Evolutionary conservation across 2,329 filamentous ascomycete genomes (phyloP).

Genomic region (Rutstroemia sydowiana): DNA sequence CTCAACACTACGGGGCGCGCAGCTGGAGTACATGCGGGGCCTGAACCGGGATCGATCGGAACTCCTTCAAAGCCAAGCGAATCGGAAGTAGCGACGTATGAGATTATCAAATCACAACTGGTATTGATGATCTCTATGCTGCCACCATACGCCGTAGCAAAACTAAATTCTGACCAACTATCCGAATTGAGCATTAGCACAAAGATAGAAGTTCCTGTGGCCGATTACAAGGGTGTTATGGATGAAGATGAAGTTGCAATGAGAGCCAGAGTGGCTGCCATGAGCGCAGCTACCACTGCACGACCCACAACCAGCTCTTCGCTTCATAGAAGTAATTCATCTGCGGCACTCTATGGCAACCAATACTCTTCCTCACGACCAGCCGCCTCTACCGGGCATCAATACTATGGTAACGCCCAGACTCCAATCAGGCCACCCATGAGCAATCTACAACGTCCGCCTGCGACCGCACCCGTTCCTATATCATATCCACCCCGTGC

Average conservation of each 20-base stretch:
- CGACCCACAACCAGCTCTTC: constrained; percentile 18
- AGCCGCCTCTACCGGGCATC: constrained; percentile 6
- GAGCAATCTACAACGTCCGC: constrained; percentile 23
- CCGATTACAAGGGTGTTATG: constrained; percentile 43
- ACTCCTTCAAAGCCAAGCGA: constrained; percentile 58
- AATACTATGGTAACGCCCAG: constrained; percentile 13
- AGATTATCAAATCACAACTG: constrained; percentile 44
- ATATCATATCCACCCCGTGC: constrained; percentile 21
- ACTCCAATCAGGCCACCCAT: constrained; percentile 26
- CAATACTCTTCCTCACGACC: constrained; percentile 27
- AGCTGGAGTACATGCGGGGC: constrained; percentile 56
- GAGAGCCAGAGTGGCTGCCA: constrained; percentile 23
- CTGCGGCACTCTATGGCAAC: constrained; percentile 27
- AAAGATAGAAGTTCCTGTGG: constrained; percentile 41
- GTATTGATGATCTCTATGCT: constrained; percentile 43
- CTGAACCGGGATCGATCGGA: constrained; percentile 45
- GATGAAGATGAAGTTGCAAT: constrained; percentile 42
- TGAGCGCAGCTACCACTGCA: constrained; percentile 15
- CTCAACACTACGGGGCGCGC: constrained; percentile 56
- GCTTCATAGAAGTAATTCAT: constrained; percentile 22
- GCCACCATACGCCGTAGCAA: constrained; percentile 50
- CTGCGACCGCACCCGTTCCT: constrained; percentile 23
- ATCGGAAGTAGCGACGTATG: constrained; percentile 44
- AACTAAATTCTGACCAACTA: constrained; percentile 47
- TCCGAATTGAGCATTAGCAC: constrained; percentile 46